These are phyloP conservation scores for Curvularia verruculosa DNA, from an alignment of 2,329 filamentous ascomycete species.

Conservation along the genomic window DNA sequence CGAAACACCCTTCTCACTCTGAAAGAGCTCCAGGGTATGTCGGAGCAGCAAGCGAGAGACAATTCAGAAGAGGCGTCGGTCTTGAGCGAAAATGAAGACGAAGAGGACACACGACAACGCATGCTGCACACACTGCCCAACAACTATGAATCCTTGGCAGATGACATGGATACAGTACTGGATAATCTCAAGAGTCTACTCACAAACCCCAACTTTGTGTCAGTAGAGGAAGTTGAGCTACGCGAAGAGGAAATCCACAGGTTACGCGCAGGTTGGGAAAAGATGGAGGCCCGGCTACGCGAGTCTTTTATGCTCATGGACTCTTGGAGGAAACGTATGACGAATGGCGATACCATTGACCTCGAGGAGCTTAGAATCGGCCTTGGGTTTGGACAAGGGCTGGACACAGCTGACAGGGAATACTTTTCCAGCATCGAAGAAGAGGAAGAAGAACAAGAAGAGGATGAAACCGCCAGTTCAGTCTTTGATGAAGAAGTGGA, in stretches of 20 bases:
- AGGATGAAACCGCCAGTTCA: slow-evolving; percentile 35
- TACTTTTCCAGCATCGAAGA: slow-evolving; percentile 38
- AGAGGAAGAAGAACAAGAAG: slow-evolving; percentile 30
- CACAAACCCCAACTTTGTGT: slow-evolving; percentile 95
- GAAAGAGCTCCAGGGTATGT: slow-evolving; percentile 65
- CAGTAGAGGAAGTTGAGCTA: slow-evolving; percentile 91
- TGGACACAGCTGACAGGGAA: slow-evolving; percentile 41
- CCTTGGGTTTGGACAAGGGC: slow-evolving; percentile 60
- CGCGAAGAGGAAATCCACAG: slow-evolving; percentile 88
- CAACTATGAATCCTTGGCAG: slow-evolving; percentile 70
- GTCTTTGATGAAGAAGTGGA: slow-evolving; percentile 40
- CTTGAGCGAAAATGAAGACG: slow-evolving; percentile 44
- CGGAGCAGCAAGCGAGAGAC: slow-evolving; percentile 40
- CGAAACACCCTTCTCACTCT: slow-evolving; percentile 73
- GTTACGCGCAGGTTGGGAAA: slow-evolving; percentile 85
- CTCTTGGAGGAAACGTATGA: slow-evolving; percentile 85
- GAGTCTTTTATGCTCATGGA: slow-evolving; percentile 92
- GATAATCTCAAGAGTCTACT: slow-evolving; percentile 82
- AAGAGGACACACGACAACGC: slow-evolving; percentile 38
- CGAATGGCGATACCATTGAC: slow-evolving; percentile 70
- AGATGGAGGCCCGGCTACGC: slow-evolving; percentile 89
- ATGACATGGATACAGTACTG: slow-evolving; percentile 77
- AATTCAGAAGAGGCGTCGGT: slow-evolving; percentile 35
- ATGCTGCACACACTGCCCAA: slow-evolving; percentile 58
- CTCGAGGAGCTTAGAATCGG: slow-evolving; percentile 67